Conservation (phyloP, 1,139 yeast species). For the Geotrichum cucujoidarum region DNA sequence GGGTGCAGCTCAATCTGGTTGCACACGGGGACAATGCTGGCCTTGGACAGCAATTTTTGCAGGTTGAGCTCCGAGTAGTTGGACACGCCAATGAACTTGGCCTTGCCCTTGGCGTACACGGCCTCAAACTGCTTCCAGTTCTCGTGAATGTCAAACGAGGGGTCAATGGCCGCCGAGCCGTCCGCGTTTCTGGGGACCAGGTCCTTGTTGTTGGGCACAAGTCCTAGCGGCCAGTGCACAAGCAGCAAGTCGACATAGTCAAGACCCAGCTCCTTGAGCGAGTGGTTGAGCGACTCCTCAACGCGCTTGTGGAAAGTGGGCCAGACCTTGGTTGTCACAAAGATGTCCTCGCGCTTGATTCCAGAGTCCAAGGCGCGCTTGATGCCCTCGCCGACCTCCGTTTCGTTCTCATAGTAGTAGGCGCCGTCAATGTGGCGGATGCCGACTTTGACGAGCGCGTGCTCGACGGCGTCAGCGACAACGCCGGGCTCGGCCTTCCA, state of each 20-base stretch:
- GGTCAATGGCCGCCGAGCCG: conserved; percentile 43
- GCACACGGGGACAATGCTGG: conserved; percentile 57
- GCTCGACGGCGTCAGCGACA: conserved; percentile 42
- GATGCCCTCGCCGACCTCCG: conserved; percentile 41
- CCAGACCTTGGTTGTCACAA: conserved; percentile 78
- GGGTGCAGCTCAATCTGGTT: conserved; percentile 79
- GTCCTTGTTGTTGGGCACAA: conserved; percentile 42
- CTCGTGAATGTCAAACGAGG: conserved; percentile 53
- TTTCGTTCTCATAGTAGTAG: conserved; percentile 41
- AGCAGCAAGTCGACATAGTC: conserved; percentile 81
- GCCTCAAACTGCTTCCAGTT: conserved; percentile 69
- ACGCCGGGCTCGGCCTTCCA: conserved; percentile 42
- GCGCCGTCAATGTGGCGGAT: conserved; percentile 45
- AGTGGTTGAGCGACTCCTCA: conserved; percentile 53
- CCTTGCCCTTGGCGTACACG: conserved; percentile 51
- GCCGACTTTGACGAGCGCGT: conserved; percentile 41
- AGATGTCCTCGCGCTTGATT: conserved; percentile 55
- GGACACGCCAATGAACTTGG: conserved; percentile 72
- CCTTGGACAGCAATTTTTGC: conserved; percentile 49
- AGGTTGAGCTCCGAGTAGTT: conserved; percentile 59
- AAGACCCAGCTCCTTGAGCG: conserved; percentile 61
- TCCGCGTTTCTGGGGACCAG: conserved; percentile 41
- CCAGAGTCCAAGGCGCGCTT: conserved; percentile 39
- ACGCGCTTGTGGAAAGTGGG: conserved; percentile 64
- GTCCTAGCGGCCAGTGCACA: conserved; percentile 81